Percentiles rank a stretch among this genome's conserved stretches.
These are phyloP conservation scores for Mortierella sp. DNA, from an alignment of 371 early-diverging fungal genomes.

Conservation along the genomic window DNA sequence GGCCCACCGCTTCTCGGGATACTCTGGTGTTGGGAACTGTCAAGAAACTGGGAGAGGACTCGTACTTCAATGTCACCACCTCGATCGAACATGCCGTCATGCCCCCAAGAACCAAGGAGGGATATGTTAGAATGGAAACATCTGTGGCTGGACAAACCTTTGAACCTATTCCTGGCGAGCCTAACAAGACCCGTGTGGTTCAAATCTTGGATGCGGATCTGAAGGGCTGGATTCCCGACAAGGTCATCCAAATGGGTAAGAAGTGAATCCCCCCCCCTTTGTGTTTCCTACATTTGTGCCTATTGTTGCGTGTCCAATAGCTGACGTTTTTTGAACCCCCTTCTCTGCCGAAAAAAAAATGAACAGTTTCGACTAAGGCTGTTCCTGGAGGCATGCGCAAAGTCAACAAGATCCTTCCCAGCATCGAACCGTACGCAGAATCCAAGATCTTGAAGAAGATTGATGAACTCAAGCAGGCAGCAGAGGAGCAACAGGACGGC, in stretches of 20 bases:
- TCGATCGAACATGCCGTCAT: conserved; percentile 56
- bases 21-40: conserved; percentile 59
- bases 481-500: neutral
- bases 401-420: conserved; percentile 31
- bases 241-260: conserved; percentile 60
- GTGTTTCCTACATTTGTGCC: neutral
- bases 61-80: conserved; percentile 57
- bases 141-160: conserved; percentile 65
- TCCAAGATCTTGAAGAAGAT: conserved; percentile 24
- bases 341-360: too few species aligned
- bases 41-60: conserved; percentile 38
- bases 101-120: conserved; percentile 56
- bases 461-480: conserved; percentile 13
- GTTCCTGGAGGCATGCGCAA: conserved; percentile 47
- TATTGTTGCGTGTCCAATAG: too few species aligned
- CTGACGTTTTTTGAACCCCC: too few species aligned
- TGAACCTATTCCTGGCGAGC: conserved; percentile 26
- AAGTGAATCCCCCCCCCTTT: too few species aligned
- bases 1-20: conserved; percentile 71
- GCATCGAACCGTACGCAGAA: conserved; percentile 15
- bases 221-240: conserved; percentile 69
- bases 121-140: conserved; percentile 66
- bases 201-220: conserved; percentile 67
- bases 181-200: conserved; percentile 54
- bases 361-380: conserved; percentile 52